A percentile compares a stretch with the other conserved stretches of the same genome.
Evolutionary conservation across 192 early-diverging fungal species (phyloP).

Genomic region (Entophlyctis luteolus): DNA sequence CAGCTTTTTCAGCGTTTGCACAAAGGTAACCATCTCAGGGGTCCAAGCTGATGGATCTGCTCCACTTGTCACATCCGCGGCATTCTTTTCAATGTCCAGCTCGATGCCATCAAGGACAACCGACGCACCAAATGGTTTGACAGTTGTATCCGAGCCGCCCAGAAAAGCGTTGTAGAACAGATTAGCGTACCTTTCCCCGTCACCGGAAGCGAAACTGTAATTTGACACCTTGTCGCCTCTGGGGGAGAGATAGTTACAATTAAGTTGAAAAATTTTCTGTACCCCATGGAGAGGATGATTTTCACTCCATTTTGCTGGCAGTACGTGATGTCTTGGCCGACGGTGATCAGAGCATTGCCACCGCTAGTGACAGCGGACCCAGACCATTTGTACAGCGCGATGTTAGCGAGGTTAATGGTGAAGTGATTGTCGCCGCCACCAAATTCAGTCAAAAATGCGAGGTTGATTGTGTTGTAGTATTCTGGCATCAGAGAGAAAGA

Average conservation of each 20-base stretch:
- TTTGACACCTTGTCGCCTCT: conserved; percentile 30
- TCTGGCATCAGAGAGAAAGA: not conserved
- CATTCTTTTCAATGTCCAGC: conserved; percentile 29
- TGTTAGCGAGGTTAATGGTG: conserved; percentile 27
- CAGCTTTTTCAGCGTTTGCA: not conserved
- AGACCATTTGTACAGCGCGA: conserved; percentile 18
- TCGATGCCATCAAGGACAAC: conserved; percentile 33
- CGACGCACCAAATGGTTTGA: conserved; percentile 25
- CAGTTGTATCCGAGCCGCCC: conserved; percentile 21
- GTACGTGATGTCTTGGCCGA: conserved; percentile 21
- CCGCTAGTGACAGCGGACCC: conserved; percentile 8
- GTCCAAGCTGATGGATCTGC: not conserved
- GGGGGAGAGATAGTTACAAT: too few relatives aligned
- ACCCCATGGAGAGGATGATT: too few relatives aligned
- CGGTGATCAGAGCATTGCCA: conserved; percentile 7
- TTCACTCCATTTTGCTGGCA: conserved; percentile 28
- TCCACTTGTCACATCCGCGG: not conserved
- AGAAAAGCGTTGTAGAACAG: conserved; percentile 33
- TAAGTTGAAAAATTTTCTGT: too few relatives aligned
- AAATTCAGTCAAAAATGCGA: conserved; percentile 31
- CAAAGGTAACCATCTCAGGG: conserved; percentile 7
- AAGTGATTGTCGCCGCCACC: conserved; percentile 32
- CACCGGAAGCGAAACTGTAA: conserved; percentile 27
- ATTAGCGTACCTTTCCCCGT: conserved; percentile 22
- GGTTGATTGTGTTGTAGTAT: conserved; percentile 30